Evolutionary conservation across 116 monocot genomes (phyloP), one percentile per base, ranked within the genome.

Genomic region (Iris pallida): DNA sequence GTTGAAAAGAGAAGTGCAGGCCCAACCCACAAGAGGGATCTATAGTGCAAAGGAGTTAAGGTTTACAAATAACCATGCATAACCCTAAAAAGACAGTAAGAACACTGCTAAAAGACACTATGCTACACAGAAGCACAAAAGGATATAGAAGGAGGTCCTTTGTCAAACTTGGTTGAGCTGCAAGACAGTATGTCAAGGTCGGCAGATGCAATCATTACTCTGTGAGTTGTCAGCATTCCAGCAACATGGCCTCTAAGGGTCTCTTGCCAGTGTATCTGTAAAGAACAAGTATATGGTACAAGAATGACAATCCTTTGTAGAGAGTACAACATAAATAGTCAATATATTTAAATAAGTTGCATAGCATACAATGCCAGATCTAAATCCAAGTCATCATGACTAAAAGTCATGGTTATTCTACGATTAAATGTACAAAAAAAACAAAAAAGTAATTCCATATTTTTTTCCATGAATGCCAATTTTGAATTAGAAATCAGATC

Each of bases 101-200:
- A 76, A 41, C 9, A 42, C 0, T 3, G 2, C 30, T 30, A 30
- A 1, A 14, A 8, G 13, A 70, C 17, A 16, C 18, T 7, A 48
- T 52, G 10, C 30, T 30, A 20, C 14, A 47, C 54, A 5, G 0
- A 30, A 78, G n/a, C 4, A 53, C 45, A 0, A 57, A 74, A 93
- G 90, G 94, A 94, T 94, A 94, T 94, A 41, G 93, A 90, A 76
- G 98, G 98, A n/a, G 85, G 79, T 62, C 93, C 93, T 61, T 80
- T 86, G 65, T 93, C 93, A 77, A 78, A 90, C 53, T 92, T 88
- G 46, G 83, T 68, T 53, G 81, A 78, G 67, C 85, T 88, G 71
- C 83, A 73, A 57, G 94, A 82, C 7, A 86, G 62, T 68, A 90
- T 76, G 68, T 90, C 90, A 46, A 90, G 78, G 74, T 90, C 86